Base-by-base conservation (phyloP, 2,329 filamentous ascomycete genomes). In the Fusarium udum region DNA sequence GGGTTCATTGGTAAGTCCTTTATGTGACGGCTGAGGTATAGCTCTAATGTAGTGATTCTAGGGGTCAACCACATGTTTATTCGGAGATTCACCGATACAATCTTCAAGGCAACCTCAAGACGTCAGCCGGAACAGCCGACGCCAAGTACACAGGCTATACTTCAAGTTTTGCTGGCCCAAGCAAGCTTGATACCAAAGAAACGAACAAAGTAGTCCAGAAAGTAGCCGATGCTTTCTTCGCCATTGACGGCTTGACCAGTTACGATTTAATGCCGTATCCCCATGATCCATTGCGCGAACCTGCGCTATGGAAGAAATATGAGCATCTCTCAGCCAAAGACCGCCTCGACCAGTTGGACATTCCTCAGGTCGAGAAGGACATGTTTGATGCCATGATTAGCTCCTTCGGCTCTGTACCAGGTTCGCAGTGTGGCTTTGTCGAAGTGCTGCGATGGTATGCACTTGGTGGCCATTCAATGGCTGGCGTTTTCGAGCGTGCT, bases 251-350 rank as follows among this genome's bases (percentile, higher is more conserved):
- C 6, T 12, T 75, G 4, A 67, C 71, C 13, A 79, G 80, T 42
- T 69, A 77, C 8, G 67, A 78, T 0, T 48, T 83, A 3, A 82
- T 83, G 80, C 82, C 82, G 0, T 83, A 77, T 46, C 82, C 82
- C 1, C 79, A 82, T 52, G 80, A 82, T 18, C 76, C 80, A 2
- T 67, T 78, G 12, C 74, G 78, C 8, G 67, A 73, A 15, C 78
- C 80, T 1, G 72, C 73, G 0, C 62, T 64, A 0, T 82, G 80
- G 80, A 73, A 11, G 15, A 67, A 70, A 43, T 77, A 77, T 13
- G 75, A 77, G 7, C 22, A 65, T 56, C 64, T 83, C 7, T 78
- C 61, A 1, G 76, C 78, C 3, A 67, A 75, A 31, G 77, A 82
- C 4, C 77, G 81, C 0, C 61, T 83, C 1, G 77, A 80, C 22